Base-by-base conservation (phyloP, 805 yeast genomes). In the Candida endomychidarum region DNA sequence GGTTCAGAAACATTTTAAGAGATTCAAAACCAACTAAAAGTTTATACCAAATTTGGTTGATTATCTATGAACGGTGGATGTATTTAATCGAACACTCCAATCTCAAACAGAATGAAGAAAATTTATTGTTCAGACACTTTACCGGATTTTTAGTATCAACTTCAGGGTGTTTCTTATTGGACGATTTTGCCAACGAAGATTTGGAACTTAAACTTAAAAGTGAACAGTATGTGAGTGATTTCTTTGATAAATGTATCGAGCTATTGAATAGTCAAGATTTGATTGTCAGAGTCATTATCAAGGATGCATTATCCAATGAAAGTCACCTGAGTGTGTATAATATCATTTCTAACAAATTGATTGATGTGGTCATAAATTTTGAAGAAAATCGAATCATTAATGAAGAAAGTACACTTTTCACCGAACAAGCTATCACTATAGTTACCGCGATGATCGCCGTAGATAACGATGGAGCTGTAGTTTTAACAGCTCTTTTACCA, bases 81-180 rank as follows among this genome's bases (percentile, higher is more conserved):
- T 53, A 50, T 39, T 54, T 52, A 43, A 49, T 65, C 10, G 56
- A 45, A 16, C 52, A 48, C 27, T 38, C 50, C n/a, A 44, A 42
- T 14, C 58, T 37, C 45, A 36, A 34, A 10, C n/a, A 41, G 5
- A 62, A 50, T 50, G 72, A 51, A 62, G 70, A 63, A n/a, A 77
- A 57, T 43, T 50, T 65, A 8, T 73, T 78, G 18, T 79, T 80
- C 58, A 67, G 84, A 50, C 83, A 81, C 52, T 81, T 74, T 53
- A 80, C 88, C 2, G 93, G 91, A 7, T 80, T 82, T 44, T 58
- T 86, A 44, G 86, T 88, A 2, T 77, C 88, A 0, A 64, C 83
- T 0, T 75, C 86, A 36, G 88, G 95, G 31, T 70, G 81, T 11
- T 75, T 83, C 41, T 54, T 82, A 17, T 51, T 47, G 14, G 53